phyloP scores from a whole-genome alignment of 208 protist genomes.

The Porcisia deanei region DNA sequence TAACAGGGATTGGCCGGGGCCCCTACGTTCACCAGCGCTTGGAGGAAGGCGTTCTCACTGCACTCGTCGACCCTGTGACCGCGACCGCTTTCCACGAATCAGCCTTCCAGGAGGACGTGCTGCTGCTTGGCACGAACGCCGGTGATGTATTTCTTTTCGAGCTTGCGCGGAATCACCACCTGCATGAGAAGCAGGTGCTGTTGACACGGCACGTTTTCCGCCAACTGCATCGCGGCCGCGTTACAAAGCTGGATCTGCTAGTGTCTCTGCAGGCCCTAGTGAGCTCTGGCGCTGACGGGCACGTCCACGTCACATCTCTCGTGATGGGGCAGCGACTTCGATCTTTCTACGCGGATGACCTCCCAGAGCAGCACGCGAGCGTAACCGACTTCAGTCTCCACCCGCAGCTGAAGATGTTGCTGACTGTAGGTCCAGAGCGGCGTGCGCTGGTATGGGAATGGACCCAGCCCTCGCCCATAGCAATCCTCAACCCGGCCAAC shows the following conservation, averaged over 20 bases:
- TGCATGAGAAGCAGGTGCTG: slow-evolving; percentile 43
- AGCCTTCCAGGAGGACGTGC: slow-evolving; percentile 57
- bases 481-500: slow-evolving; percentile 66
- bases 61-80: slow-evolving; percentile 62
- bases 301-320: slow-evolving; percentile 65
- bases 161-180: slow-evolving; percentile 41
- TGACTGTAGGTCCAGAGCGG: slow-evolving; percentile 78
- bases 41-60: slow-evolving; percentile 61
- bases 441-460: slow-evolving; percentile 84
- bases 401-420: slow-evolving; percentile 58
- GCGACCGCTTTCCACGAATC: slow-evolving; percentile 62
- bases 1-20: slow-evolving; percentile 47
- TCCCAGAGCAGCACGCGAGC: slow-evolving; percentile 45
- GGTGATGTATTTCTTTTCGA: slow-evolving; percentile 72
- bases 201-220: slow-evolving; percentile 26
- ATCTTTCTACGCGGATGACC: slow-evolving; percentile 35
- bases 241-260: slow-evolving; percentile 78
- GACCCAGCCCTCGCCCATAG: slow-evolving; percentile 53
- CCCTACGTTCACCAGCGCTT: slow-evolving; percentile 61
- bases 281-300: slow-evolving; percentile 68
- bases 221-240: slow-evolving; percentile 38
- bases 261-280: slow-evolving; percentile 59
- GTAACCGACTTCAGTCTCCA: slow-evolving; percentile 71
- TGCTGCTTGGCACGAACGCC: slow-evolving; percentile 62
- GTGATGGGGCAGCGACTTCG: slow-evolving; percentile 52